Evolutionary conservation across 768 basidiomycete species (phyloP), one percentile per base, ranked within the genome.

Genomic region (Amanita inopinata): DNA sequence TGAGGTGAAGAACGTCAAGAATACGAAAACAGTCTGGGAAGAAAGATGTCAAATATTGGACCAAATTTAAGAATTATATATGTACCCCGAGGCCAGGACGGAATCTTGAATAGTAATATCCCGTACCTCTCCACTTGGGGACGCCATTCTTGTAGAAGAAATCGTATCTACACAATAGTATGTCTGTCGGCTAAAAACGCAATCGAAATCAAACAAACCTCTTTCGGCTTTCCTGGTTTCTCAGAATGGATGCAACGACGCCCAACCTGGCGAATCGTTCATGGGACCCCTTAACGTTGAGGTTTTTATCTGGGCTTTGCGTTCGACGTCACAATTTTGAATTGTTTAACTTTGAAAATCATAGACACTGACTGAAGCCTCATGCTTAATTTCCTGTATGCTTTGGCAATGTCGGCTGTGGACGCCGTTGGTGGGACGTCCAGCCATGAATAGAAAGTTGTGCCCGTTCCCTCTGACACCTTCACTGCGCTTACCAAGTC

Each of bases 111-210:
- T 98, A 99, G 61, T 97, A 97, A 63, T 98, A 97, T 33, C 90
- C 88, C 23, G 88, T 91, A 11, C 92, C 94, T 50, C 93, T 73
- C 94, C 94, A 99, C 57, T 74, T 86, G 0, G 94, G 94, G 3
- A 99, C 91, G 15, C 94, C 94, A 49, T 97, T 97, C 63, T 94
- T 92, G 70, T 86, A 87, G 73, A 98, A 99, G 60, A 87, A 87
- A 59, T 89, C 85, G 49, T 89, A 89, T 51, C 88, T 88, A 47
- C 14, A 22, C n/a, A 22, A 10, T 47, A 31, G 35, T 46, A 25
- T 22, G 32, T 45, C 47, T 24, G 47, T n/a, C 7, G 23, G n/a
- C n/a, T n/a, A n/a, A 38, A 27, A 22, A 6, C 12, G 9, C 8
- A 5, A 10, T 23, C 7, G 15, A 33, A 19, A 18, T 2, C 6